Base-by-base conservation (phyloP, 2,329 filamentous ascomycete genomes). In the Lachnellula hyalina region DNA sequence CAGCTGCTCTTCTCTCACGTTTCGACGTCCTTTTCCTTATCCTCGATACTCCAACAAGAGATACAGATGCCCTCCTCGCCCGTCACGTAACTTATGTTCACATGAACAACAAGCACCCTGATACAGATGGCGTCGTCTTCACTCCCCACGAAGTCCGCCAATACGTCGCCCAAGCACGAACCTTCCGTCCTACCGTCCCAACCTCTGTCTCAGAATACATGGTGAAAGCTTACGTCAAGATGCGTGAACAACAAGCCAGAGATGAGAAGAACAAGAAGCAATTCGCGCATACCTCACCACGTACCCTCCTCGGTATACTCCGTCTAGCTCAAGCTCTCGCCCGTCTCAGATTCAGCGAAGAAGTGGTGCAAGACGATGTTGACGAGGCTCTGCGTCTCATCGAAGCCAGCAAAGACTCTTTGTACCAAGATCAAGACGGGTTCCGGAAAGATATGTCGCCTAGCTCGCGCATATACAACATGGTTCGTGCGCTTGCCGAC, bases 1-100 rank as follows among this genome's bases (percentile, higher is more conserved):
- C 94, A n/a, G 94, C 94, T 17, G 94, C 94, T 19, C 83, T 99
- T 19, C 83, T 99, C 52, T 96, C 93, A 56, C 90, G 94, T 82
- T 99, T 99, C 74, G 94, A 99, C 71, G 82, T 99, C 63, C 83
- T 99, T 63, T 99, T 97, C 80, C 80, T 99, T 47, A 92, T 99
- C 66, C 87, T 99, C 56, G 94, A 99, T 75, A 96, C 90, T 38
- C 93, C 94, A 2, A 86, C 85, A 17, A 87, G 91, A 60, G 94
- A 99, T 63, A 81, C 83, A 0, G 94, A 99, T 68, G 91, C 95
- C 68, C 90, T 96, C 73, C 83, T 99, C 21, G 94, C 94, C 59
- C 90, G 89, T 73, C 94, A 99, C 78, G 94, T 99, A 62, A 87
- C 94, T 34, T 89, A 91, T 69, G 94, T 99, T 49, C 94, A 99